Base-by-base conservation (phyloP, 148 eudicot genomes). In the Fagopyrum tataricum region DNA sequence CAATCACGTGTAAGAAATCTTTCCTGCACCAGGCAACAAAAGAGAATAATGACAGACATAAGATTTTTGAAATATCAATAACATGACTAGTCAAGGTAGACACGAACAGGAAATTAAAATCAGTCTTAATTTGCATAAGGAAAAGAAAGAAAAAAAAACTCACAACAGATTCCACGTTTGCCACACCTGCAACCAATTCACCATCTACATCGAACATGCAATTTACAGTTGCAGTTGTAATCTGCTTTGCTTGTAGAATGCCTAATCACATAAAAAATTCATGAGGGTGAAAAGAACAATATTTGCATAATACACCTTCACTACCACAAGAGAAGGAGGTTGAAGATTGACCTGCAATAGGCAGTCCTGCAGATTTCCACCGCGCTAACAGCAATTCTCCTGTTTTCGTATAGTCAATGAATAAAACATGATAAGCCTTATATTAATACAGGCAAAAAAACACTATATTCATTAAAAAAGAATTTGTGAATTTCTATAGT, bases 151-250 rank as follows among this genome's bases (percentile, higher is more conserved):
- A 24, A 11, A 12, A n/a, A n/a, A 20, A 62, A 87, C 97, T 82
- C 82, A 95, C 99, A 80, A 95, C 76, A 51, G 94, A 78, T 73
- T 92, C 91, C 26, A 92, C 97, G 74, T 89, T 87, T 56, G 99
- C 99, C 76, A 95, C 89, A 73, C 80, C 99, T 61, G 94, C 91
- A 67, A 82, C 88, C 84, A 90, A 68, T 79, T 95, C 97, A 73
- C 99, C 99, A 74, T 83, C 78, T 52, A 67, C 73, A 81, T 92
- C 96, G 79, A 92, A 95, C 77, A 95, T 82, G 72, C 86, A 85
- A 85, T 87, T 82, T 12, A 95, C 96, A 59, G 84, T 84, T 66
- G 99, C 86, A 71, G 97, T 95, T 77, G 84, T 89, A 75, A 92
- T 90, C 51, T 87, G 84, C 21, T 58, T 66, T 53, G 76, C 64